These are phyloP conservation scores for Mimosa bimucronata DNA, from an alignment of 306 rosid genomes.

Conservation along the genomic window DNA sequence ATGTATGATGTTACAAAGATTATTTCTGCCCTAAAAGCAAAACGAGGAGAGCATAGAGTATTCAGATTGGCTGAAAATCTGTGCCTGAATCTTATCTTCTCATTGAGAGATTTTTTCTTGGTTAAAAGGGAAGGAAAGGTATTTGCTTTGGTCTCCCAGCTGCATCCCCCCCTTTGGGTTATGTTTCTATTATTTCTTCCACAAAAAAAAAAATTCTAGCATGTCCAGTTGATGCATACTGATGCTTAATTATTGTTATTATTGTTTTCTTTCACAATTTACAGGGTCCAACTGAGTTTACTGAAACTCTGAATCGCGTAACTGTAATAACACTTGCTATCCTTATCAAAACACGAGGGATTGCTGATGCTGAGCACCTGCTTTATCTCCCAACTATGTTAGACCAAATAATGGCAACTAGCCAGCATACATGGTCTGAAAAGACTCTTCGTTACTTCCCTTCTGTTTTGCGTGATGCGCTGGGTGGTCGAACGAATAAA, in stretches of 20 bases:
- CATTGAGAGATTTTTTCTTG: constrained; percentile 88
- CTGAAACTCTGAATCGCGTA: constrained; percentile 87
- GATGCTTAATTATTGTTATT: constrained; percentile 27
- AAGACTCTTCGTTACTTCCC: constrained; percentile 87
- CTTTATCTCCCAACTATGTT: constrained; percentile 85
- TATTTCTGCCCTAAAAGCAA: constrained; percentile 77
- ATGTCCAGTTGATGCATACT: constrained; percentile 25
- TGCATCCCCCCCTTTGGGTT: constrained; percentile 14
- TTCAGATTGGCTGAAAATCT: constrained; percentile 96
- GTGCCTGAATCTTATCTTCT: constrained; percentile 92
- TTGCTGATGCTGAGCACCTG: constrained; percentile 95
- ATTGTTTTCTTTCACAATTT: constrained; percentile 36
- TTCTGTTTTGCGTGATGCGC: constrained; percentile 75
- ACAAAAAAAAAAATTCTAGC: background rate
- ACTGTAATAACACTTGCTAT: constrained; percentile 89
- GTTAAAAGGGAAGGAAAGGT: constrained; percentile 99
- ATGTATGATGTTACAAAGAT: constrained; percentile 99
- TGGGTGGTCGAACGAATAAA: constrained; percentile 75
- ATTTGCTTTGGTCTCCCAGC: constrained; percentile 43
- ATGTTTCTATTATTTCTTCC: background rate
- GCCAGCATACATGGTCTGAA: constrained; percentile 95
- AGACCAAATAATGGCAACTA: constrained; percentile 85
- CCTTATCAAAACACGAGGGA: constrained; percentile 93
- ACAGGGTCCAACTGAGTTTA: constrained; percentile 96
- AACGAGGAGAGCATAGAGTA: constrained; percentile 94